These are phyloP conservation scores for Clonostachys rosea DNA, from an alignment of 2,329 filamentous ascomycete species.

Conservation along the genomic window DNA sequence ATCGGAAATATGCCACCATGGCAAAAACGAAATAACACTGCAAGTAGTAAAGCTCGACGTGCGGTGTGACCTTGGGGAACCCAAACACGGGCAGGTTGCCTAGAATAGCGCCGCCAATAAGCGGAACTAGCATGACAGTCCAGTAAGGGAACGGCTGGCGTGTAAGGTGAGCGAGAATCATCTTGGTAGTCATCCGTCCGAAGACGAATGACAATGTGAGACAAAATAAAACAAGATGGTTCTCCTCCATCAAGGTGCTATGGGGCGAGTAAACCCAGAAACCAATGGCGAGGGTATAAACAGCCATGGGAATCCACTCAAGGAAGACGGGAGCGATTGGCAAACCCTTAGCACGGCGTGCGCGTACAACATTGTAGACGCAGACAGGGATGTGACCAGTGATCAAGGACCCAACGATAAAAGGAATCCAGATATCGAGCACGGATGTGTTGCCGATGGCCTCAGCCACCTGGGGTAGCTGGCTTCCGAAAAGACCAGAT, in stretches of 20 bases:
- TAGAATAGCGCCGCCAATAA: constrained; percentile 79
- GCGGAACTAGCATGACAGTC: constrained; percentile 85
- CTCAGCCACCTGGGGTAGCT: constrained; percentile 44
- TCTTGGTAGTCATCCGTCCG: constrained; percentile 97
- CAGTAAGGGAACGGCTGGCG: constrained; percentile 94
- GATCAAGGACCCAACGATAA: constrained; percentile 62
- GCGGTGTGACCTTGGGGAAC: constrained; percentile 59
- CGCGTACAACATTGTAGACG: constrained; percentile 77
- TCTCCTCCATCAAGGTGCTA: constrained; percentile 74
- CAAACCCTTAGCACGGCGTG: constrained; percentile 66
- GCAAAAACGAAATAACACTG: constrained; percentile 81
- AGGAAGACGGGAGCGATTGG: constrained; percentile 80
- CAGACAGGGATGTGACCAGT: constrained; percentile 82
- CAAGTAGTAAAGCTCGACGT: constrained; percentile 74
- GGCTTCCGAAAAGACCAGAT: constrained; percentile 58
- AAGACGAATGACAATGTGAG: constrained; percentile 96
- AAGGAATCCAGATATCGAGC: constrained; percentile 80
- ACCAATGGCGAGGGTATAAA: constrained; percentile 71
- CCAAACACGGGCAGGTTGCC: constrained; percentile 79
- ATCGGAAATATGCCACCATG: constrained; percentile 81
- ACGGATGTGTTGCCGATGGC: constrained; percentile 69
- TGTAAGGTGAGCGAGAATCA: constrained; percentile 93
- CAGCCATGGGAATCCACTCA: constrained; percentile 88
- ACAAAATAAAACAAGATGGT: constrained; percentile 89
- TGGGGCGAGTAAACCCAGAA: constrained; percentile 89